These are phyloP conservation scores for Glycine soja DNA, from an alignment of 306 rosid species.

Conservation along the genomic window DNA sequence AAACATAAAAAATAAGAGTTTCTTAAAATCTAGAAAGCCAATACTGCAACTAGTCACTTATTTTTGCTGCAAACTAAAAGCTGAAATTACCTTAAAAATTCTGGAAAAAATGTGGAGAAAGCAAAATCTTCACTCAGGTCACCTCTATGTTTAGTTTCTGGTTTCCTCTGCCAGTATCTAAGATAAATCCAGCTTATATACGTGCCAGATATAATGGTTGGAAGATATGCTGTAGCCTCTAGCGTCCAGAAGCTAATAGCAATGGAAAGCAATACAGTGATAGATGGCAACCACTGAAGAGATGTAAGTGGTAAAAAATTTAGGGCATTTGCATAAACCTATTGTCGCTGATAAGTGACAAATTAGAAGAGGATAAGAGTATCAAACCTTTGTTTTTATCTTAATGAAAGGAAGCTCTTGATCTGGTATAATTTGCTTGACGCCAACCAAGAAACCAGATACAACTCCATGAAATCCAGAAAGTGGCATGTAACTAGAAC, in stretches of 20 bases:
- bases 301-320: conserved; percentile 37
- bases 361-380: conserved; percentile 2
- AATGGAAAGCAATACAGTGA: conserved; percentile 61
- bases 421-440: conserved; percentile 89
- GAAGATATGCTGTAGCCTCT: conserved; percentile 69
- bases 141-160: conserved; percentile 79
- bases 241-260: conserved; percentile 66
- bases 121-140: conserved; percentile 95
- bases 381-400: conserved; percentile 69
- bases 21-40: conserved; percentile 29
- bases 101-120: conserved; percentile 87
- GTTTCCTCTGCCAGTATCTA: conserved; percentile 87
- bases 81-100: conserved; percentile 59
- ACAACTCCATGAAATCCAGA: conserved; percentile 87
- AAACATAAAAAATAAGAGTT: neutral
- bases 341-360: neutral
- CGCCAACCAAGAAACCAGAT: conserved; percentile 86
- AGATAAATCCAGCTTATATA: conserved; percentile 90
- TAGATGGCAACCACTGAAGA: conserved; percentile 81
- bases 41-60: neutral
- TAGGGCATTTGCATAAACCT: conserved; percentile 17
- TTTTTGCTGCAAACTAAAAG: conserved; percentile 11
- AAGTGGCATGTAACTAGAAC: conserved; percentile 74
- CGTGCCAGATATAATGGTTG: conserved; percentile 76
- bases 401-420: conserved; percentile 78